These are phyloP conservation scores for Phytophthora sojae DNA, from an alignment of 352 stramenopile genomes.

Conservation along the genomic window DNA sequence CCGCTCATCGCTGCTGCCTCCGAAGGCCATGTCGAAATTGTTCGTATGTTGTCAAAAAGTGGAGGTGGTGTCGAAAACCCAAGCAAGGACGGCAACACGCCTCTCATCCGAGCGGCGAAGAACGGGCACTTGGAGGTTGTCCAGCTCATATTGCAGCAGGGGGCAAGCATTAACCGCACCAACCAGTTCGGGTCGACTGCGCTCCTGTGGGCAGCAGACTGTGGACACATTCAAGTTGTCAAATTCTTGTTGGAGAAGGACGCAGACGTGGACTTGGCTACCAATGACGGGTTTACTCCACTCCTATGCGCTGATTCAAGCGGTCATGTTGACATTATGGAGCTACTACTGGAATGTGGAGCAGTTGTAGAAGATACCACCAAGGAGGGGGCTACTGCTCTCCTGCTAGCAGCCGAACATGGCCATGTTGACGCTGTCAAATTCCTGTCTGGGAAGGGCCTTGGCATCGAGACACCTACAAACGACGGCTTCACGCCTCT, in stretches of 20 bases:
- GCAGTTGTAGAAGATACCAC: neutral
- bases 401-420: neutral
- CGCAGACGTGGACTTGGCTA: neutral
- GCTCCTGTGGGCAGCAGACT: neutral
- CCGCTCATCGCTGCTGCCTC: conserved; percentile 3
- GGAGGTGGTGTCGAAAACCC: neutral
- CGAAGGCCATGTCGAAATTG: conserved; percentile 7
- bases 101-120: neutral
- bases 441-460: neutral
- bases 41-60: neutral
- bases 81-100: neutral
- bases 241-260: neutral
- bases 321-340: neutral
- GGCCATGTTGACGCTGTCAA: neutral
- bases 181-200: neutral
- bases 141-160: neutral
- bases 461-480: neutral
- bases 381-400: neutral
- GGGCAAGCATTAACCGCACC: neutral
- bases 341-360: neutral
- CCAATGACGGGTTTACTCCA: neutral
- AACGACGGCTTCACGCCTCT: neutral
- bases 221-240: neutral
- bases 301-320: neutral
- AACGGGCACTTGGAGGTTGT: neutral